Evolutionary conservation across 2,329 filamentous ascomycete species (phyloP).

Genomic region (Fusarium tricinctum): DNA sequence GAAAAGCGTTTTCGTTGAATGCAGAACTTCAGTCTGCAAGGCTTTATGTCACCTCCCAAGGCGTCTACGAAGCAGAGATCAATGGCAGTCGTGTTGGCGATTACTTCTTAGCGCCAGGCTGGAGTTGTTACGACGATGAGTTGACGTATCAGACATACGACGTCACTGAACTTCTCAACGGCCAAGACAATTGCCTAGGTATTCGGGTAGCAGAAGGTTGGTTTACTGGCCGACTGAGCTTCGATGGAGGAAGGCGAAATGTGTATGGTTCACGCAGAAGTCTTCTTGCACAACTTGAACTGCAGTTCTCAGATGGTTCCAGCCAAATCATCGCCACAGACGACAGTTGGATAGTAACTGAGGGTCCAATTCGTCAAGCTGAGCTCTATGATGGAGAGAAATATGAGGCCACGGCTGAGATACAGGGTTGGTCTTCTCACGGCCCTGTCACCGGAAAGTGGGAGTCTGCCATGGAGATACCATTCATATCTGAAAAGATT

Average conservation of each 20-base stretch:
- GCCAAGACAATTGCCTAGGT: conserved; percentile 32
- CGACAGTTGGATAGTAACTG: conserved; percentile 53
- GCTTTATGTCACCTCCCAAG: conserved; percentile 62
- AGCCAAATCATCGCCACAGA: conserved; percentile 54
- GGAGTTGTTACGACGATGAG: conserved; percentile 64
- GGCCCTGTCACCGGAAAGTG: conserved; percentile 15
- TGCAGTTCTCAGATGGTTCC: conserved; percentile 54
- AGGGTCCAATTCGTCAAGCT: conserved; percentile 53
- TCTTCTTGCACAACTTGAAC: conserved; percentile 57
- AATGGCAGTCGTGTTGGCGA: conserved; percentile 58
- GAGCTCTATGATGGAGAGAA: conserved; percentile 68
- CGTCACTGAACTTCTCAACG: conserved; percentile 58
- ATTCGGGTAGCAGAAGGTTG: conserved; percentile 61
- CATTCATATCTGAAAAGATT: conserved; percentile 22
- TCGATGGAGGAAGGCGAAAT: conserved; percentile 46
- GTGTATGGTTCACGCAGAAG: conserved; percentile 58
- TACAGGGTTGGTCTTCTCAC: conserved; percentile 35
- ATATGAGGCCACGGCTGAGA: conserved; percentile 58
- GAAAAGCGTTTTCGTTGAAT: conserved; percentile 15
- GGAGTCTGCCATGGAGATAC: conserved; percentile 26
- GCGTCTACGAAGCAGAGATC: conserved; percentile 63
- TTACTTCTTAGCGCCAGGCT: conserved; percentile 64
- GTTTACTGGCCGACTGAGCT: conserved; percentile 59
- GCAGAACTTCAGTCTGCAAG: conserved; percentile 7
- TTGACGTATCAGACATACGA: conserved; percentile 67